phyloP scores from a whole-genome alignment of 441 rosid species.

The Populus hybrid region DNA sequence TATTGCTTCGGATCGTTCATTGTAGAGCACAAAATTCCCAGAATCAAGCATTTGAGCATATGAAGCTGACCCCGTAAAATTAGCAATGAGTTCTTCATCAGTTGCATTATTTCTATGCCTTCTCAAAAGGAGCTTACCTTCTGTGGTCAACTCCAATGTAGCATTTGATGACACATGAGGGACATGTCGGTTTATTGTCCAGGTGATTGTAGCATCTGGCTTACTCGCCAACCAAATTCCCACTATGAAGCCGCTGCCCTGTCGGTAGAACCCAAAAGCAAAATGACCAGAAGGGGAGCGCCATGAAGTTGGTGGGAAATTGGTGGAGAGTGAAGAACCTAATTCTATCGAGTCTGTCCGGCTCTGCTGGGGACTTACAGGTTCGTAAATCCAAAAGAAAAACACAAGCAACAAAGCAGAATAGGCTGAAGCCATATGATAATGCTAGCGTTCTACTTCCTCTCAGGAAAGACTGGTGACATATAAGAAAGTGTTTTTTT shows the following conservation, averaged over 20 bases:
- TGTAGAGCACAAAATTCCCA: conserved; percentile 21
- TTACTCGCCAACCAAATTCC: conserved; percentile 13
- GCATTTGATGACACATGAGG: background rate
- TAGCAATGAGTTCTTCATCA: background rate
- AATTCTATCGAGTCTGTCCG: background rate
- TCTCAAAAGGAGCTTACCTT: conserved; percentile 5
- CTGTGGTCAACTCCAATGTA: background rate
- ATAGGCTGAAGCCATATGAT: background rate
- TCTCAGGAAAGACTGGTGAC: too few relatives aligned
- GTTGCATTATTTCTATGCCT: background rate
- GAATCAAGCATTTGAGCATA: conserved; percentile 19
- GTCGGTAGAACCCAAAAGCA: conserved; percentile 16
- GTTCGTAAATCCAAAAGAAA: background rate
- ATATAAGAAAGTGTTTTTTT: too few relatives aligned
- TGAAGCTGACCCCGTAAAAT: background rate
- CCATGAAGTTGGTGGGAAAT: conserved; percentile 4
- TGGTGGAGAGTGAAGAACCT: conserved; percentile 3
- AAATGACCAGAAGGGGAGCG: background rate
- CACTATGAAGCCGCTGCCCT: conserved; percentile 7
- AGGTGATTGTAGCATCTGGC: background rate
- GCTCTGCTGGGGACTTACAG: background rate
- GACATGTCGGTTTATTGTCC: conserved; percentile 12
- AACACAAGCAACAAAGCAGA: background rate
- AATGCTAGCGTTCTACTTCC: too few relatives aligned
- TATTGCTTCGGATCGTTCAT: background rate